Evolutionary conservation across 345 rosid genomes (phyloP), one percentile per base, ranked within the genome.

Genomic region (Acer negundo): DNA sequence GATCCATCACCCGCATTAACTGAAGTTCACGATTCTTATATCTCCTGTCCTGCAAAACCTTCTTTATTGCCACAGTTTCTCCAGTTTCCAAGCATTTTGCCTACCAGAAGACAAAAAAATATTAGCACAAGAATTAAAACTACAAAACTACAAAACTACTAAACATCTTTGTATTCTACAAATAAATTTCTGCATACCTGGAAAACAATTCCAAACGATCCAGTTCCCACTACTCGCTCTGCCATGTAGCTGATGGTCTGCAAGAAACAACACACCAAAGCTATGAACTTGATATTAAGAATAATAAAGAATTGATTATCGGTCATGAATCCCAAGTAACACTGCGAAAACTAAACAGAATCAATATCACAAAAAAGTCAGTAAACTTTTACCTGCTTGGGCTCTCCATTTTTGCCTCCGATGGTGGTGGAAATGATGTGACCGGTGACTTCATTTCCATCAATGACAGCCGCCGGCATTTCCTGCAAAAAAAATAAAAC

Each of bases 181-280:
- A 24, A 16, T 7, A 44, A 22, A 40, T 20, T 35, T 42, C 35
- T 58, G 17, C 47, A 6, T 77, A 88, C 93, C 93, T 93, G 97
- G 82, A 93, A 93, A 58, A 93, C 97, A 35, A 93, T 86, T 23
- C 97, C 97, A 75, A 93, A 93, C 1, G 97, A 91, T 26, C 97
- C 97, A 55, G 90, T 90, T 46, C 97, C 97, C 6, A 93, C 95
- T 55, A 93, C 90, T 23, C 97, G 89, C 89, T 93, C 97, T 42
- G 97, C 96, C 97, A 93, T 93, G 87, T 91, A 93, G 80, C 97
- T 93, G 73, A 93, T 93, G 4, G 96, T 93, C 94, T 93, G 76
- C 74, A 80, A 84, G 51, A 84, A 72, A 24, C 65, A 79, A 47
- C 70, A 75, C 24, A 75, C 16, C 59, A 63, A 71, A 26, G 24